Base-by-base conservation (phyloP, 495 filamentous ascomycete genomes). In the Penicillium waksmanii region DNA sequence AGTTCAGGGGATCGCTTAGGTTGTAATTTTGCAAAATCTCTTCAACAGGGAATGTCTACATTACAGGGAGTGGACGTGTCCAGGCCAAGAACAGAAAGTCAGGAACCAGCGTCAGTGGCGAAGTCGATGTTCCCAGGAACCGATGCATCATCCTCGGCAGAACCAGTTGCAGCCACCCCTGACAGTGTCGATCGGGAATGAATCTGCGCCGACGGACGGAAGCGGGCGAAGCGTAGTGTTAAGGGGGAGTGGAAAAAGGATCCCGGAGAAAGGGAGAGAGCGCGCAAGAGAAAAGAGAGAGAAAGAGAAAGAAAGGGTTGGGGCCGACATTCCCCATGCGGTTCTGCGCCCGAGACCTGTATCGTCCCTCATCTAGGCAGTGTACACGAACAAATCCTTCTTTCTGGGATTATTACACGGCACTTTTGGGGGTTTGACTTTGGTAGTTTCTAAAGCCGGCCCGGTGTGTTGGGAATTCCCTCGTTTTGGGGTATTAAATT, bases 161-260 rank as follows among this genome's bases (percentile, higher is more conserved):
- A 62, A 54, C 55, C 63, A 63, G 57, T 64, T 57, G 40, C 27
- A 57, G 27, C 59, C 58, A 44, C 42, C 42, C 66, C 56, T 69
- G 63, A 55, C 55, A 62, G 50, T 63, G 66, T 62, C 59, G 67
- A 67, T 69, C 66, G 48, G 60, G 15, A 17, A 44, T 44, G 42
- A 44, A 44, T 17, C 17, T 44, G 42, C 42, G 36, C 17, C 15
- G 17, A 9, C 42, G 15, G 42, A 44, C 42, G 42, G 42, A 44
- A 44, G 42, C 42, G 42, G 42, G 42, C 42, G 42, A 44, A 44
- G 42, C 7, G 17, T n/a, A n/a, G 15, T 23, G 15, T 15, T 4
- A 5, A 40, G 36, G 11, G 15, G 36, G 36, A 5, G 4, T 3
- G 36, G 11, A 12, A 0, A 40, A 40, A 5, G 36, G 4, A 40